A percentile compares a stretch with the other conserved stretches of the same genome.
Conservation (phyloP, 345 rosid species). For the Atalantia buxifolia region DNA sequence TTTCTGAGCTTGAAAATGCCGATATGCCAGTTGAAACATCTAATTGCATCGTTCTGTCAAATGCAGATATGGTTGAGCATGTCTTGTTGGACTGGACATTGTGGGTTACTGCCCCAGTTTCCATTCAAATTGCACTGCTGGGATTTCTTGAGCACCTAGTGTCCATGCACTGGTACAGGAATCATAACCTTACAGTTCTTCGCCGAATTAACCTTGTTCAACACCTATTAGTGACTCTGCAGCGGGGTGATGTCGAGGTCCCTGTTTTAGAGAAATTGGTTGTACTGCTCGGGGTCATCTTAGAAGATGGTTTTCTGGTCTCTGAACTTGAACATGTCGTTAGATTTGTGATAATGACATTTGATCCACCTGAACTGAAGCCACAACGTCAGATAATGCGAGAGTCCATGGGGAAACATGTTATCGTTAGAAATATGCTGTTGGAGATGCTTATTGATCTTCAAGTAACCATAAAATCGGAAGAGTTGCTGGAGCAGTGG, state of each 20-base stretch:
- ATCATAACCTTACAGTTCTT: constrained; percentile 92
- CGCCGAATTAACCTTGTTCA: constrained; percentile 96
- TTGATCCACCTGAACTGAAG: constrained; percentile 91
- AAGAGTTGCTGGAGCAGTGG: constrained; percentile 97
- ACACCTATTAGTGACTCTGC: constrained; percentile 91
- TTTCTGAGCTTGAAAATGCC: constrained; percentile 87
- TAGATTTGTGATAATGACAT: constrained; percentile 95
- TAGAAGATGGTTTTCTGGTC: constrained; percentile 94
- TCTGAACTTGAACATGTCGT: constrained; percentile 98
- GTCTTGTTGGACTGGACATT: constrained; percentile 98
- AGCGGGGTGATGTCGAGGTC: constrained; percentile 98
- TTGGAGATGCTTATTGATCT: constrained; percentile 99
- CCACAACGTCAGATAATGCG: constrained; percentile 64
- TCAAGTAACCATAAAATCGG: constrained; percentile 93
- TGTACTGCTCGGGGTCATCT: constrained; percentile 92
- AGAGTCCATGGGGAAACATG: constrained; percentile 96
- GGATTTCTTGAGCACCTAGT: constrained; percentile 98
- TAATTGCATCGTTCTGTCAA: constrained; percentile 94
- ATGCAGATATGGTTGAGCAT: constrained; percentile 99
- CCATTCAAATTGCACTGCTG: constrained; percentile 89
- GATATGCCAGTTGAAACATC: constrained; percentile 85
- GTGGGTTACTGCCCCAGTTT: constrained; percentile 91
- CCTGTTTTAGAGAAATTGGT: constrained; percentile 96
- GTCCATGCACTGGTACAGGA: constrained; percentile 99
- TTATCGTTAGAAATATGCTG: constrained; percentile 97